Conservation (phyloP, 805 yeast genomes). For the Soucietia sequanensis region DNA sequence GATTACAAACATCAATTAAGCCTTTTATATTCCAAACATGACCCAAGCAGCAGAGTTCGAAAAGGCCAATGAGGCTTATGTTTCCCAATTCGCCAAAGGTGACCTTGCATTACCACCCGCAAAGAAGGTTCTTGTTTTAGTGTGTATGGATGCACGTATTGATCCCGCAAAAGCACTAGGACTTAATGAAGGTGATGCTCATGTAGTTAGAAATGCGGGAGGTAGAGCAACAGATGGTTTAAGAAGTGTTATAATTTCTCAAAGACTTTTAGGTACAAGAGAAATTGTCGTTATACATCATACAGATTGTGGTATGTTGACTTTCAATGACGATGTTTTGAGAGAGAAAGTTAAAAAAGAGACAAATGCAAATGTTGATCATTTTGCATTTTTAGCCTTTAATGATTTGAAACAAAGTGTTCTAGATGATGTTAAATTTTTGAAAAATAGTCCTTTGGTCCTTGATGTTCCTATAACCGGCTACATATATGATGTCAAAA, state of each 20-base stretch:
- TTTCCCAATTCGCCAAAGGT: constrained; percentile 23
- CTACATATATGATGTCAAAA: constrained; percentile 37
- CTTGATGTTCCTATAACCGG: constrained; percentile 38
- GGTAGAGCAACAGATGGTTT: constrained; percentile 42
- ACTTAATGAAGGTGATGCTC: constrained; percentile 40
- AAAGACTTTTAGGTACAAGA: constrained; percentile 36
- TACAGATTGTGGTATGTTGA: constrained; percentile 46
- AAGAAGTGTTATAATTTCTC: constrained; percentile 39
- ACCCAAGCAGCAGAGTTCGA: constrained; percentile 22
- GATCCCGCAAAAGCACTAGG: constrained; percentile 38
- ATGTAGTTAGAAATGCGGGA: constrained; percentile 45
- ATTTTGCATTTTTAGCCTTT: constrained; percentile 34
- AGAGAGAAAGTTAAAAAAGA: constrained; percentile 27
- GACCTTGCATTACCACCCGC: constrained; percentile 38
- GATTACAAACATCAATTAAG: neutral
- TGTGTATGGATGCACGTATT: constrained; percentile 43
- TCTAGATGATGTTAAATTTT: constrained; percentile 30
- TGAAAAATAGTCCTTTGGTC: constrained; percentile 27
- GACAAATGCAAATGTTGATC: constrained; percentile 27
- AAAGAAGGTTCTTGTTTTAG: constrained; percentile 31
- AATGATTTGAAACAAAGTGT: constrained; percentile 33
- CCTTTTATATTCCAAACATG: constrained; percentile 11
- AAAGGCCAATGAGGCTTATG: constrained; percentile 21
- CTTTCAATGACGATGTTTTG: constrained; percentile 31
- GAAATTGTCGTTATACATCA: constrained; percentile 41